Conservation (phyloP, 441 rosid genomes). For the Adansonia madagascariensis region DNA sequence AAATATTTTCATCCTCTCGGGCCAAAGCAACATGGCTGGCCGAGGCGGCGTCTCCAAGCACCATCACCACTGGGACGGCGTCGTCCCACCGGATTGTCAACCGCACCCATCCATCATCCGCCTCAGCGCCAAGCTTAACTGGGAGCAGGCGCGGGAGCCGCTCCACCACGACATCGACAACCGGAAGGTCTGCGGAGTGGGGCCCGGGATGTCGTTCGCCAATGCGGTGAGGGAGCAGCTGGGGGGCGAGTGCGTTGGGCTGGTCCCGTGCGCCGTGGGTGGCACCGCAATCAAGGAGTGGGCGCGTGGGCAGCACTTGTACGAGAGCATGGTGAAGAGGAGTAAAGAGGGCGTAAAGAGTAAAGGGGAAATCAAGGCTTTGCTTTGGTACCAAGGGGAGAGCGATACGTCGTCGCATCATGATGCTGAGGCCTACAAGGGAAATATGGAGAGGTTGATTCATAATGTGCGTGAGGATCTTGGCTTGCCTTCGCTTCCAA, state of each 20-base stretch:
- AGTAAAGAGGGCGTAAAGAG: constrained; percentile 57
- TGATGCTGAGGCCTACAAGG: constrained; percentile 64
- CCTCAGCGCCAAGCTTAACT: constrained; percentile 50
- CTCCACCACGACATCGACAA: constrained; percentile 77
- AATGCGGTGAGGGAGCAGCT: constrained; percentile 45
- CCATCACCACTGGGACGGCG: constrained; percentile 64
- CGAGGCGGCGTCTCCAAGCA: constrained; percentile 69
- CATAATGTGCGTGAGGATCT: constrained; percentile 69
- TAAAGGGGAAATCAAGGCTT: constrained; percentile 67
- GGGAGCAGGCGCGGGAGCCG: constrained; percentile 73
- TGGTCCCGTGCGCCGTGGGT: constrained; percentile 91
- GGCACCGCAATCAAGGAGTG: constrained; percentile 83
- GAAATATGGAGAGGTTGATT: constrained; percentile 61
- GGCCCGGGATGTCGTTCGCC: constrained; percentile 86
- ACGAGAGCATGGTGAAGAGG: constrained; percentile 75
- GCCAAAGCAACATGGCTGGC: constrained; percentile 97
- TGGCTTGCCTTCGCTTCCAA: constrained; percentile 68
- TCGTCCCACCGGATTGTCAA: constrained; percentile 62
- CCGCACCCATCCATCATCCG: constrained; percentile 62
- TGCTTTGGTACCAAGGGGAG: constrained; percentile 96
- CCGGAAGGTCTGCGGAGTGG: constrained; percentile 63
- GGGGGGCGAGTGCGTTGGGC: constrained; percentile 45
- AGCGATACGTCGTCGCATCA: constrained; percentile 58
- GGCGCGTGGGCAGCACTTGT: constrained; percentile 72
- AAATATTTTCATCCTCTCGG: constrained; percentile 83